A percentile compares a stretch with the other conserved stretches of the same genome.
phyloP scores from a whole-genome alignment of 129 eudicot genomes.

The Sambucus nigra region DNA sequence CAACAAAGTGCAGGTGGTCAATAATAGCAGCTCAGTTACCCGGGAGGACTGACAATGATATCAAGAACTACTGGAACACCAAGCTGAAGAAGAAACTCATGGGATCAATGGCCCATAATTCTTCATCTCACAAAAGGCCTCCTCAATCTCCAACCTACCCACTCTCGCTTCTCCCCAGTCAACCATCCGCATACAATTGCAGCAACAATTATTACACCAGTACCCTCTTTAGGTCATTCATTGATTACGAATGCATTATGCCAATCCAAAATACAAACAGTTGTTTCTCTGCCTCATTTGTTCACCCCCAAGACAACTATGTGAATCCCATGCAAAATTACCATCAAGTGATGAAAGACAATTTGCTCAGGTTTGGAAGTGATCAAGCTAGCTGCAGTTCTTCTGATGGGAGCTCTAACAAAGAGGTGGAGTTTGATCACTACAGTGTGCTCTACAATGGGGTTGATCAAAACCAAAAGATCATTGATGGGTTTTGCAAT shows the following conservation, averaged over 20 bases:
- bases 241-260: not conserved
- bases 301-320: slow-evolving; percentile 24
- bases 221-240: not conserved
- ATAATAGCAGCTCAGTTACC: slow-evolving; percentile 94
- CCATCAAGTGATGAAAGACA: slow-evolving; percentile 23
- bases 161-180: too few relatives aligned
- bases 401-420: slow-evolving; percentile 65
- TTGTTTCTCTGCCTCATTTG: too few relatives aligned
- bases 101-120: slow-evolving; percentile 21
- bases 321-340: slow-evolving; percentile 32
- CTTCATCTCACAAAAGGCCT: slow-evolving; percentile 16
- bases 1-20: slow-evolving; percentile 68
- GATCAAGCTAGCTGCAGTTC: slow-evolving; percentile 39
- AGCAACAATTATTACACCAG: slow-evolving; percentile 25
- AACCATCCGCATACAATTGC: slow-evolving; percentile 22
- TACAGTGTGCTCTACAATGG: not conserved
- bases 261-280: not conserved
- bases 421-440: slow-evolving; percentile 8
- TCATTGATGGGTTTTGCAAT: slow-evolving; percentile 19
- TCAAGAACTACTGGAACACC: slow-evolving; percentile 99
- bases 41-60: slow-evolving; percentile 95
- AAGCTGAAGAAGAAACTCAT: slow-evolving; percentile 87
- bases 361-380: slow-evolving; percentile 45
- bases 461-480: slow-evolving; percentile 4
- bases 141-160: slow-evolving; percentile 21